phyloP scores from a whole-genome alignment of 2,329 filamentous ascomycete species.

The Ceratocystis diversiconidia region DNA sequence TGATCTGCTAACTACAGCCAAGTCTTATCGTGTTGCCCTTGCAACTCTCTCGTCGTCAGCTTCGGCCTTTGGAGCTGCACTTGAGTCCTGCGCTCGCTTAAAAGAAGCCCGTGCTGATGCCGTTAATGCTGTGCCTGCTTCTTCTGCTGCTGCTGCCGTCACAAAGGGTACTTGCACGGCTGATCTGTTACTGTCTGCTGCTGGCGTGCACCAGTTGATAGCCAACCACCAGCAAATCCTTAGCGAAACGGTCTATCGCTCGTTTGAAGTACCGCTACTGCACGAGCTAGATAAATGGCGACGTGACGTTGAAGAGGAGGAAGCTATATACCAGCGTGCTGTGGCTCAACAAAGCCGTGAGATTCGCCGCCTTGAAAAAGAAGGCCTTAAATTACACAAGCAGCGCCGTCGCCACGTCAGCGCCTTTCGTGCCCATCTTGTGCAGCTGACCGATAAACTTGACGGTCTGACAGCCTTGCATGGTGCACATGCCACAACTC shows the following conservation, averaged over 20 bases:
- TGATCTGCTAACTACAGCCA: conserved; percentile 46
- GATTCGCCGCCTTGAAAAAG: conserved; percentile 50
- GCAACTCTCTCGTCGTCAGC: conserved; percentile 46
- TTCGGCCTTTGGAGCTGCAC: conserved; percentile 47
- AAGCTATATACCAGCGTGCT: conserved; percentile 42
- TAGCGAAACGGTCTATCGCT: conserved; percentile 52
- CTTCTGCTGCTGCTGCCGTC: conserved; percentile 27
- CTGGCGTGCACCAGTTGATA: conserved; percentile 51
- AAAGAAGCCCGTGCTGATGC: conserved; percentile 51
- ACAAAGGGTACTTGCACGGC: conserved; percentile 43
- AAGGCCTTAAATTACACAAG: conserved; percentile 48
- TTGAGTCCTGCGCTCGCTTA: conserved; percentile 53
- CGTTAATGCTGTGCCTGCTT: conserved; percentile 27
- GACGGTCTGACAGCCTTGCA: conserved; percentile 49
- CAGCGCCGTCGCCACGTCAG: conserved; percentile 46
- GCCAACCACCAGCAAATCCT: conserved; percentile 59
- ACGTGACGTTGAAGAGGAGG: conserved; percentile 48
- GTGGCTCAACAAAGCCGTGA: conserved; percentile 43
- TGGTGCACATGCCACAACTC: conserved; percentile 42
- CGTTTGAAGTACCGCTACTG: conserved; percentile 54
- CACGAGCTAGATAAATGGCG: conserved; percentile 55
- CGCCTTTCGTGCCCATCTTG: conserved; percentile 47
- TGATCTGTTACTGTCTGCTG: conserved; percentile 46
- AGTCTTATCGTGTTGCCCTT: conserved; percentile 48
- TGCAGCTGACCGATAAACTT: conserved; percentile 46